Evolutionary conservation across 345 rosid species (phyloP), one percentile per base, ranked within the genome.

Genomic region (Hibiscus trionum): DNA sequence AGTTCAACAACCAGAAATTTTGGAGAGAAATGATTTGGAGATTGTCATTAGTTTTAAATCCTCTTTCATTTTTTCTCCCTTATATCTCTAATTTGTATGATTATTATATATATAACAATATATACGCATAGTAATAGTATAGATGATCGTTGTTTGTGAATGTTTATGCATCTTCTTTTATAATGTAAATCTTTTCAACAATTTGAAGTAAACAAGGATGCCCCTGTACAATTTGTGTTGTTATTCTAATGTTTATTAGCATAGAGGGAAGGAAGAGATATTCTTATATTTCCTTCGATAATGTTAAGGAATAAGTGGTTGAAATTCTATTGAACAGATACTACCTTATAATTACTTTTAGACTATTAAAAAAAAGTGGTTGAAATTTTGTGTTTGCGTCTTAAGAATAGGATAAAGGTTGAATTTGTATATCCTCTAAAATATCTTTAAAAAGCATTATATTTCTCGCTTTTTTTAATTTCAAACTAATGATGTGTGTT

Each of bases 1-100:
- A 73, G 76, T 27, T 67, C 47, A 39, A 39, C 44, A 39, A 39
- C 44, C 44, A 39, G 44, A 39, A 39, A 39, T 7, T 7, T 39
- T 7, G 44, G 44, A 39, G 56, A 61, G 59, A 56, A 46, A 71
- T 68, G 77, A 74, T 74, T 63, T 52, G 64, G 60, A 49, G 81
- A 58, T 60, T 63, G 33, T 77, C 27, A 57, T 73, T 75, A 77
- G 73, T 81, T 57, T 61, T 55, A 63, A 58, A 75, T 70, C 59
- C 77, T 52, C 69, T 63, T 26, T 49, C 21, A 44, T 59, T 52
- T 46, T 31, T 57, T n/a, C 17, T 46, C 55, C 4, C 17, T 31
- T 47, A 16, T 17, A 17, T 47, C 37, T 75, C 70, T 72, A 58
- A 81, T 78, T 35, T 78, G 76, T 52, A 68, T 68, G 60, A 29